phyloP scores from a whole-genome alignment of 352 stramenopile species.

The Globisporangium cederbergense region DNA sequence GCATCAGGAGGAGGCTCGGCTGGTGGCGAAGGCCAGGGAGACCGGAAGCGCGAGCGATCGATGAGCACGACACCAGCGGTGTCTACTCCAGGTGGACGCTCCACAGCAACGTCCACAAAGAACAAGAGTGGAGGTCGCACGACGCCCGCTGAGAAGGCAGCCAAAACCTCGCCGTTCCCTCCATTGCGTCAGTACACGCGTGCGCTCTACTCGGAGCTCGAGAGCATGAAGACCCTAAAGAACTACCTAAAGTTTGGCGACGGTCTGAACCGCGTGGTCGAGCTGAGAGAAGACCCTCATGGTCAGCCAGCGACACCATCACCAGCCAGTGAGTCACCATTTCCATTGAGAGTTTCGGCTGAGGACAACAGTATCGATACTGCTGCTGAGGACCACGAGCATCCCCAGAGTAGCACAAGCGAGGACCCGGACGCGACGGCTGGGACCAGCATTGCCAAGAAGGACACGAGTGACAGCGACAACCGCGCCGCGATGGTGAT shows the following conservation, averaged over 20 bases:
- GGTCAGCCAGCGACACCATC: neutral
- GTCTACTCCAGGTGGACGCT: neutral
- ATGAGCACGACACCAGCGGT: slow-evolving; percentile 4
- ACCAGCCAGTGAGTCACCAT: slow-evolving; percentile 8
- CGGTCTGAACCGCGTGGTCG: slow-evolving; percentile 38
- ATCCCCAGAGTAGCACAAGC: slow-evolving; percentile 1
- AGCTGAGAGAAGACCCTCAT: slow-evolving; percentile 21
- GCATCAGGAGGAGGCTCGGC: neutral
- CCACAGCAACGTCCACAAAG: neutral
- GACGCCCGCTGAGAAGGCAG: neutral
- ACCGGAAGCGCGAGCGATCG: slow-evolving; percentile 1
- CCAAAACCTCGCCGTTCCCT: slow-evolving; percentile 27
- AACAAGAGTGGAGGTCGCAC: neutral
- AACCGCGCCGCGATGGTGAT: slow-evolving; percentile 26
- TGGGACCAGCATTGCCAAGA: neutral
- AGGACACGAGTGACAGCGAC: slow-evolving; percentile 24
- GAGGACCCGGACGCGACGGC: slow-evolving; percentile 5
- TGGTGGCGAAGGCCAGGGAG: neutral
- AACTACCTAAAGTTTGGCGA: slow-evolving; percentile 66
- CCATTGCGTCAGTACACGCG: slow-evolving; percentile 35
- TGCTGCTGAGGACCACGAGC: neutral
- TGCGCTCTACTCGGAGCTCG: slow-evolving; percentile 47
- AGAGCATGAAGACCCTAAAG: slow-evolving; percentile 60
- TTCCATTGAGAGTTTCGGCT: neutral
- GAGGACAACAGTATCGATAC: neutral